These are phyloP conservation scores for Saturnispora kantuleensis DNA, from an alignment of 805 yeast genomes.

Conservation along the genomic window DNA sequence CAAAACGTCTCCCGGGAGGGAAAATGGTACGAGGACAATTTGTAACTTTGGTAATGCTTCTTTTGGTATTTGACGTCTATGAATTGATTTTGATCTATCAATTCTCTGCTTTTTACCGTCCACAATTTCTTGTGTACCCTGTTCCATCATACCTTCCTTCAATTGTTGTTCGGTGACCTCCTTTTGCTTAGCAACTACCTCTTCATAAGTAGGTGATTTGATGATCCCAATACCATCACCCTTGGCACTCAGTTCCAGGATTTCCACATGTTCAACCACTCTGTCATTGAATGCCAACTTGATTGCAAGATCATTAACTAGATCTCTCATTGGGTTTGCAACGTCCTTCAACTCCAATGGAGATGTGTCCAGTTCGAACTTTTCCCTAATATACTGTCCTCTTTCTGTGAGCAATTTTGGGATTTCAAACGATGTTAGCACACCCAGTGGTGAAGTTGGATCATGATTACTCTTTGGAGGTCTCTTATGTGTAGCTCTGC, in stretches of 20 bases:
- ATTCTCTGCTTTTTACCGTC: conserved; percentile 7
- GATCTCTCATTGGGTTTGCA: conserved; percentile 53
- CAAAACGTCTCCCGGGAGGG: conserved; percentile 77
- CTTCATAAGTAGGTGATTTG: conserved; percentile 40
- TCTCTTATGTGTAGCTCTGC: conserved; percentile 50
- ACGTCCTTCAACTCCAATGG: conserved; percentile 36
- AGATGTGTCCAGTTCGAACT: conserved; percentile 3
- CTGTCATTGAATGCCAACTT: conserved; percentile 45
- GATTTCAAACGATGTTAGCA: conserved; percentile 59
- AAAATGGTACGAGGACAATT: conserved; percentile 75
- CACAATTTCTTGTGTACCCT: conserved; percentile 1
- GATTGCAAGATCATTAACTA: conserved; percentile 50
- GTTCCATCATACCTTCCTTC: conserved; percentile 4
- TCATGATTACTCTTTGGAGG: conserved; percentile 33
- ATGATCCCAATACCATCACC: conserved; percentile 83
- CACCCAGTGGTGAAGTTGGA: conserved; percentile 73
- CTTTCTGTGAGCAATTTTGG: conserved; percentile 40
- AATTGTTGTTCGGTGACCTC: conserved; percentile 9
- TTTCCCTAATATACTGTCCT: conserved; percentile 11
- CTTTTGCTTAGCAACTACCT: conserved; percentile 16
- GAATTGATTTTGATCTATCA: conserved; percentile 6
- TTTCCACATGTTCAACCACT: conserved; percentile 43
- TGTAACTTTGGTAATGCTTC: conserved; percentile 29
- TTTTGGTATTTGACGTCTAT: conserved; percentile 9
- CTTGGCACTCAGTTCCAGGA: conserved; percentile 55